phyloP scores from a whole-genome alignment of 495 filamentous ascomycete species.

The Clohesyomyces aquaticus region DNA sequence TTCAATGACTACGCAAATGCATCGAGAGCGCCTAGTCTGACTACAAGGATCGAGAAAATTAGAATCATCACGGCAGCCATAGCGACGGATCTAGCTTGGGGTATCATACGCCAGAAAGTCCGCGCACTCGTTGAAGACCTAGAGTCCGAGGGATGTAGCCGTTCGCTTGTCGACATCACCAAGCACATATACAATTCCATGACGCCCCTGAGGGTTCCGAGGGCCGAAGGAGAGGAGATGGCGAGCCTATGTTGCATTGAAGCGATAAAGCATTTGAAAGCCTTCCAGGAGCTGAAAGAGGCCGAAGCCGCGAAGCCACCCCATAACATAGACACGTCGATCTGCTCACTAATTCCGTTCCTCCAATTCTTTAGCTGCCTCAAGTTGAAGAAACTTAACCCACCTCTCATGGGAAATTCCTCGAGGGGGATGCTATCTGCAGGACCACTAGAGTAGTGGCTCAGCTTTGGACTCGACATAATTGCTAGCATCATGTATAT shows the following conservation, averaged over 20 bases:
- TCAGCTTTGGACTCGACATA: slow-evolving; percentile 15
- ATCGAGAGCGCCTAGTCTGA: slow-evolving; percentile 9
- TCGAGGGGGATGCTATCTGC: background rate
- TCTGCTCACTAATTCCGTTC: slow-evolving; percentile 1
- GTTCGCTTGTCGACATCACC: background rate
- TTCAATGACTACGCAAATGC: background rate
- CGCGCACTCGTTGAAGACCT: slow-evolving; percentile 4
- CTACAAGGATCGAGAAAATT: slow-evolving; percentile 9
- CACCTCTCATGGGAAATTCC: slow-evolving; percentile 8
- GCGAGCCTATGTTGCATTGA: background rate
- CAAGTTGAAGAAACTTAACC: background rate
- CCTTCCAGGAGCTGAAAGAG: background rate
- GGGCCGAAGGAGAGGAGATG: background rate
- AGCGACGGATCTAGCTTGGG: slow-evolving; percentile 16
- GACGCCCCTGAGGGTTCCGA: background rate
- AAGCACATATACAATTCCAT: slow-evolving; percentile 5
- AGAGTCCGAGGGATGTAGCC: background rate
- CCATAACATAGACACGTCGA: background rate
- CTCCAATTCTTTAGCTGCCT: slow-evolving; percentile 9
- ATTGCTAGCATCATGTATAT: background rate
- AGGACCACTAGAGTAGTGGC: background rate
- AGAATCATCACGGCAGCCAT: slow-evolving; percentile 7
- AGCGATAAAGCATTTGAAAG: background rate
- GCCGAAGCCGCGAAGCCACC: background rate
- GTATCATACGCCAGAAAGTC: slow-evolving; percentile 7